Base-by-base conservation (phyloP, 2,329 filamentous ascomycete genomes). In the Colletotrichum agaves region DNA sequence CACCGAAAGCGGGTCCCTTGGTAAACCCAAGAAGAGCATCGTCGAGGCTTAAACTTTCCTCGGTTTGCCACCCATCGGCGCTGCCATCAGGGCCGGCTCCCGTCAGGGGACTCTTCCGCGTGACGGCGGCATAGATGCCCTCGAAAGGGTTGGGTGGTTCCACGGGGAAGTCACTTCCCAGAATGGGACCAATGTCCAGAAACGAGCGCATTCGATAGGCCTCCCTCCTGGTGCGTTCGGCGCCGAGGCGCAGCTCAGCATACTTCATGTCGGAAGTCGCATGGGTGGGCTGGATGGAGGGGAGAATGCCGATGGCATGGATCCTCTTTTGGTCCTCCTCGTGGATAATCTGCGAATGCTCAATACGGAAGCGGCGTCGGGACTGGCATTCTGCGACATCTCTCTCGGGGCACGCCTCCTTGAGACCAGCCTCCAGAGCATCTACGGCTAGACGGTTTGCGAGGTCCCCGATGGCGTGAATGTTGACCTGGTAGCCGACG, bases 131-230 rank as follows among this genome's bases (percentile, higher is more conserved):
- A 72, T 91, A 92, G 43, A 92, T 87, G 17, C 90, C 90, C 62
- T 89, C 85, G 70, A 91, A 90, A 2, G 90, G 88, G 72, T 87
- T 85, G 0, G 89, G 85, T 2, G 90, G 90, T 74, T 92, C 90
- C 7, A 93, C 90, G 41, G 90, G 90, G 71, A 92, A 92, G 73
- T 92, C 90, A 55, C 88, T 91, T 2, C 90, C 90, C 1, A 93
- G 81, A 1, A 91, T 78, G 4, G 87, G 86, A 0, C 75, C 76
- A 12, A 84, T 74, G 23, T 84, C 80, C 2, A 90, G 81, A 2
- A 92, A 77, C 0, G 87, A 88, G 11, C 81, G 80, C 90, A 92
- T 91, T 21, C 89, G 83, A 75, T 93, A 93, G 1, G 90, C 90
- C 67, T 88, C 86, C 13, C 78, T 73, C 17, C 75, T 74, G 1